Evolutionary conservation across 78 protist genomes (phyloP).

Genomic region (Dictyostelium brefeldianum): DNA sequence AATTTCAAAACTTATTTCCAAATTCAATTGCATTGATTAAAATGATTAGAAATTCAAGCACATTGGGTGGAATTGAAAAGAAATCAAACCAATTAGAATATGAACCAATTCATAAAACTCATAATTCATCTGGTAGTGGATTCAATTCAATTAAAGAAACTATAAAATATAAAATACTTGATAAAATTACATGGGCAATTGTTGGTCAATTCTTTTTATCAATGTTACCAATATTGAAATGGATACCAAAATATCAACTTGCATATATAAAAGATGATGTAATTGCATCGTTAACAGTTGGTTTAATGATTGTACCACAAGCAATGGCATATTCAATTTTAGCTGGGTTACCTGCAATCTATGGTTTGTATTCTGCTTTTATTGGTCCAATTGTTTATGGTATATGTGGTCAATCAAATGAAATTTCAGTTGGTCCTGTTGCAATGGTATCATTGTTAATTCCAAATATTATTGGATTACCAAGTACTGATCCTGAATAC

Average conservation of each 20-base stretch:
- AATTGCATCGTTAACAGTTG: slow-evolving; percentile 85
- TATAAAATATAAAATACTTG: background rate
- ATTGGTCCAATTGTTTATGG: slow-evolving; percentile 81
- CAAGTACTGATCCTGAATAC: slow-evolving; percentile 8
- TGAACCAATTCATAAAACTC: slow-evolving; percentile 20
- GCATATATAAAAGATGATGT: slow-evolving; percentile 77
- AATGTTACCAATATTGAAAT: slow-evolving; percentile 2
- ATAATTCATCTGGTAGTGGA: background rate
- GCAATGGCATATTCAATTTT: slow-evolving; percentile 88
- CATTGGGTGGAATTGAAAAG: background rate
- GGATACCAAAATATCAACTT: slow-evolving; percentile 37
- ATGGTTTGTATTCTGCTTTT: slow-evolving; percentile 78
- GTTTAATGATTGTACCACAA: slow-evolving; percentile 81
- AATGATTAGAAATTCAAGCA: slow-evolving; percentile 9
- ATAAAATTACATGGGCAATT: background rate
- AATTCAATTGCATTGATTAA: background rate
- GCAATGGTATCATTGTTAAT: slow-evolving; percentile 82
- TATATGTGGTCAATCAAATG: slow-evolving; percentile 77
- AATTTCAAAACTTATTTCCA: background rate
- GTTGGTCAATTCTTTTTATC: slow-evolving; percentile 3
- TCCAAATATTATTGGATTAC: slow-evolving; percentile 23
- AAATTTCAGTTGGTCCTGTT: slow-evolving; percentile 81
- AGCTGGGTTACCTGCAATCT: slow-evolving; percentile 85
- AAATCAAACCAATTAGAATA: background rate
- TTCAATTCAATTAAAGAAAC: background rate